Evolutionary conservation across 2,329 filamentous ascomycete species (phyloP).

Genomic region (Fusarium sp.): DNA sequence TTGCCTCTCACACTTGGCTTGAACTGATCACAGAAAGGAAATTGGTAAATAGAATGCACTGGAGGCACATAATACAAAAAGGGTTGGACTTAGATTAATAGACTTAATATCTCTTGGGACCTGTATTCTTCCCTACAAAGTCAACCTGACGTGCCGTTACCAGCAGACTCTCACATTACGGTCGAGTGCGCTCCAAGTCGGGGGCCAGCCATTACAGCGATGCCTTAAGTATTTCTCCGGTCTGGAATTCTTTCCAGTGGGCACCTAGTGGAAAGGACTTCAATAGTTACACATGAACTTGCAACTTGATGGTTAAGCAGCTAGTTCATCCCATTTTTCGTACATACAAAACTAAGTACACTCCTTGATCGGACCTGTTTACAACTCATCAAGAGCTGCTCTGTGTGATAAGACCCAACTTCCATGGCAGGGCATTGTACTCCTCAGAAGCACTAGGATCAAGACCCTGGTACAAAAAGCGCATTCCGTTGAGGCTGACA

Average conservation of each 20-base stretch:
- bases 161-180: neutral
- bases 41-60: neutral
- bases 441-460: neutral
- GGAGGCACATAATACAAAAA: neutral
- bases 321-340: neutral
- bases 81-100: neutral
- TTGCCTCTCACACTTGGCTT: conserved; percentile 25
- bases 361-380: neutral
- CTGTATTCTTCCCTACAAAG: neutral
- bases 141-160: neutral
- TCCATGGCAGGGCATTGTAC: neutral
- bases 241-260: neutral
- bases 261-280: neutral
- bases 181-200: neutral
- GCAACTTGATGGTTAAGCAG: neutral
- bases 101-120: neutral
- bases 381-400: neutral
- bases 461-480: neutral
- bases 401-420: neutral
- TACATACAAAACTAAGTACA: neutral
- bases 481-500: neutral
- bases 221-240: neutral
- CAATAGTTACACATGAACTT: neutral
- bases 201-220: neutral
- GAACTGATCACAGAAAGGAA: neutral